Evolutionary conservation across 2,329 filamentous ascomycete species (phyloP), one percentile per base, ranked within the genome.

Genomic region (Aspergillus udagawae): DNA sequence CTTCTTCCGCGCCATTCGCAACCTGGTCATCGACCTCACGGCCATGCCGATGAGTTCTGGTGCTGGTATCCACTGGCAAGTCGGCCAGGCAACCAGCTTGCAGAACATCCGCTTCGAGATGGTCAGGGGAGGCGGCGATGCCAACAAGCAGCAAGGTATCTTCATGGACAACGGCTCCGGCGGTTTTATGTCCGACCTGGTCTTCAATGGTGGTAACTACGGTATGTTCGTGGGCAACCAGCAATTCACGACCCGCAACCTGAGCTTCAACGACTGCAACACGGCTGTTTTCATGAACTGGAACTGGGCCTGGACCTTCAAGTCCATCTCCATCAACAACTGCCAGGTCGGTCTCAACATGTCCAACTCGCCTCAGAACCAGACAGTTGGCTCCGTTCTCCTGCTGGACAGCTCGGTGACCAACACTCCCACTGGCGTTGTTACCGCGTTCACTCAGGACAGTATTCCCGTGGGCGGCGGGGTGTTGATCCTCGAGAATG

Each of bases 271-370:
- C 72, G 82, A 84, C 73, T 92, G 89, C 79, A 83, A 90, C 69
- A 95, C 90, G 1, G 91, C 89, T 60, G 86, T 96, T 62, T 91
- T 84, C 77, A 89, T 94, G 86, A 92, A 92, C 80, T 96, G 91
- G 91, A 90, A 93, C 78, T 96, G 91, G 91, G 80, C 86, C 20
- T 95, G 89, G 88, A 86, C 87, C 48, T 85, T 94, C 75, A 91
- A 93, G 71, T 88, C 84, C 38, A 65, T 95, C 41, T 82, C 77
- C 49, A 90, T 95, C 75, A 86, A 91, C 72, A 85, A 88, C 70
- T 90, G 88, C 70, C 77, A 79, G n/a, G 76, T 92, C 42, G 91
- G 90, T 55, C 79, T 95, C 61, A 89, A 95, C 75, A 91, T 96
- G 86, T 84, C 87, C 53, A 84, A 83, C 64, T 83, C 85, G 51